Base-by-base conservation (phyloP, 164 flowering plant species). In the Macadamia integrifolia region DNA sequence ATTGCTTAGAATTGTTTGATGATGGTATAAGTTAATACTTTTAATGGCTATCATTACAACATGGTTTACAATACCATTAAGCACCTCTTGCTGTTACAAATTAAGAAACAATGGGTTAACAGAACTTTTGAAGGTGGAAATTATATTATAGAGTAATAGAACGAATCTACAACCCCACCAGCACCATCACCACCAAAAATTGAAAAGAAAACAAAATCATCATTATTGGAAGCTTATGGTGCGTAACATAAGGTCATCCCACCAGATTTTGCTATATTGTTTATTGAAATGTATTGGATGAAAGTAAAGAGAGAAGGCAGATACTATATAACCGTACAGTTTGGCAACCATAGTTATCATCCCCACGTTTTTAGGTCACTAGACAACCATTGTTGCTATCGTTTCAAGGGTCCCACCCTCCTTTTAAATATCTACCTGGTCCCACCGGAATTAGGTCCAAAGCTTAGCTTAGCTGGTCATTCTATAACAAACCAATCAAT, bases 401-500 rank as follows among this genome's bases (percentile, higher is more conserved):
- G 62, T 63, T 66, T 76, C 79, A 76, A 72, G 76, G 76, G 68
- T n/a, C 57, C 65, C 68, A 42, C 23, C 10, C 66, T 6, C 49
- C 64, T 43, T 28, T 62, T 61, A 32, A 15, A 32, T 61, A n/a
- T 23, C 23, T 23, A 42, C 43, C 62, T 58, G 66, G 71, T 23
- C 69, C 76, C 64, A 63, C 66, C 23, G 56, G 58, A 66, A 48
- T 70, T 59, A 66, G 71, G 66, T 68, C 62, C 28, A 28, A 50
- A 43, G 64, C 66, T 55, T 13, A 11, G 65, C 78, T 82, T 80
- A 79, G 82, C 80, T 77, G 74, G 67, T 77, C 80, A 70, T 80
- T 80, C 82, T 58, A 80, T 74, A 80, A 71, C 73, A 76, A 74
- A 75, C 79, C 83, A 76, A 80, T 76, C 84, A 79, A 65, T 66